phyloP scores from a whole-genome alignment of 352 stramenopile species.

The Globisporangium mamillatum region DNA sequence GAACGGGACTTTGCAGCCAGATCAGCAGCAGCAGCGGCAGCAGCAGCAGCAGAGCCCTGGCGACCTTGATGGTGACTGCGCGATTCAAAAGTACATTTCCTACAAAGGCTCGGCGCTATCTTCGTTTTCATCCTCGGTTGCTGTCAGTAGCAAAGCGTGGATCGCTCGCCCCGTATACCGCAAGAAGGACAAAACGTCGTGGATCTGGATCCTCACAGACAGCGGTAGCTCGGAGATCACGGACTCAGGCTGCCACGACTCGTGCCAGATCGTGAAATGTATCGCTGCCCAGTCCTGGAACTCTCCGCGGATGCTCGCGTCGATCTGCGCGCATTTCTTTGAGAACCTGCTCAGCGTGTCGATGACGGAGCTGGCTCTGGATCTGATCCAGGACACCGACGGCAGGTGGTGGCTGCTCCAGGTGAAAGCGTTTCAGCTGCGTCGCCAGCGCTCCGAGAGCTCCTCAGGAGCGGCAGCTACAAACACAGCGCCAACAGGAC shows the following conservation, averaged over 20 bases:
- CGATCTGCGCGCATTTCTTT: slow-evolving; percentile 31
- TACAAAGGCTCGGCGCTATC: slow-evolving; percentile 28
- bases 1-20: neutral
- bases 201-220: slow-evolving; percentile 56
- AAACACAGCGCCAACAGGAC: neutral
- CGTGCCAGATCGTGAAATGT: slow-evolving; percentile 64
- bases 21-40: neutral
- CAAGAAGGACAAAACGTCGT: slow-evolving; percentile 49
- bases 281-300: slow-evolving; percentile 49
- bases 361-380: slow-evolving; percentile 49
- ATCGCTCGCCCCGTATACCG: slow-evolving; percentile 49
- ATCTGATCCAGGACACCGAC: slow-evolving; percentile 50
- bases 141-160: slow-evolving; percentile 33
- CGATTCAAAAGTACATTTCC: slow-evolving; percentile 49
- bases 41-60: too few relatives aligned
- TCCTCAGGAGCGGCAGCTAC: neutral
- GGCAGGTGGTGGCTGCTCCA: slow-evolving; percentile 68
- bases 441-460: slow-evolving; percentile 16
- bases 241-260: slow-evolving; percentile 19
- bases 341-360: slow-evolving; percentile 37
- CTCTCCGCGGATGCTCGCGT: slow-evolving; percentile 35
- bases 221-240: slow-evolving; percentile 10
- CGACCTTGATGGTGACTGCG: neutral
- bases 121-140: neutral
- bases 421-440: slow-evolving; percentile 59